Evolutionary conservation across 2,329 filamentous ascomycete species (phyloP), one percentile per base, ranked within the genome.

Genomic region (Sclerotiophoma versabilis): DNA sequence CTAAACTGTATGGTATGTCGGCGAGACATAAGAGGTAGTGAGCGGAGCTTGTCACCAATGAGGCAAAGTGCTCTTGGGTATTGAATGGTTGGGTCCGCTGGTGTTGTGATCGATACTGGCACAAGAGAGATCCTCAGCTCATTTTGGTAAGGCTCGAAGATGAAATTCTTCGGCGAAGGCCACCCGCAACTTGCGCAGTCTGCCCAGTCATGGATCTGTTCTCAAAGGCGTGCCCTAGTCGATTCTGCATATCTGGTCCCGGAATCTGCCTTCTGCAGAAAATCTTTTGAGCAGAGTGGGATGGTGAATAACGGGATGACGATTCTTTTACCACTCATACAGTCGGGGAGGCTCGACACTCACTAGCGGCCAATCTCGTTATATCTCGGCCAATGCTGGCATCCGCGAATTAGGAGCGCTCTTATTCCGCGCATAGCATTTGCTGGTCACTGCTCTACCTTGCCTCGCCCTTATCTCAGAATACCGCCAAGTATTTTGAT

Each of bases 401-500:
- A n/a, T 6, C 19, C 23, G 25, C 33, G 9, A 19, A 27, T 6
- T 26, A 32, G 12, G 10, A 5, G 33, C 44, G 25, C 34, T 30
- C 12, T 23, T 8, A 7, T 20, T 29, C 19, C 19, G 19, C n/a
- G 26, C 26, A 26, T 41, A 38, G 2, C 12, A 10, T 37, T 29
- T 9, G 12, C 15, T 27, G 4, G 20, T 5, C 3, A 34, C 11
- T 20, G 26, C 22, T 2, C 32, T n/a, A 25, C 43, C 43, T 39
- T 43, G n/a, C 44, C 43, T 43, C 25, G 23, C 17, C 48, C 60
- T 70, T 71, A 70, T 69, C 69, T 59, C 37, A 54, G 46, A 14
- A 50, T 63, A 58, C 62, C 56, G 62, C 59, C 64, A 64, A 55
- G 38, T 46, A n/a, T 42, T 49, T 66, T 65, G 60, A 69, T 69